A percentile compares a stretch with the other conserved stretches of the same genome.
phyloP scores from a whole-genome alignment of 805 yeast genomes.

The Isabelozyma gotoi region DNA sequence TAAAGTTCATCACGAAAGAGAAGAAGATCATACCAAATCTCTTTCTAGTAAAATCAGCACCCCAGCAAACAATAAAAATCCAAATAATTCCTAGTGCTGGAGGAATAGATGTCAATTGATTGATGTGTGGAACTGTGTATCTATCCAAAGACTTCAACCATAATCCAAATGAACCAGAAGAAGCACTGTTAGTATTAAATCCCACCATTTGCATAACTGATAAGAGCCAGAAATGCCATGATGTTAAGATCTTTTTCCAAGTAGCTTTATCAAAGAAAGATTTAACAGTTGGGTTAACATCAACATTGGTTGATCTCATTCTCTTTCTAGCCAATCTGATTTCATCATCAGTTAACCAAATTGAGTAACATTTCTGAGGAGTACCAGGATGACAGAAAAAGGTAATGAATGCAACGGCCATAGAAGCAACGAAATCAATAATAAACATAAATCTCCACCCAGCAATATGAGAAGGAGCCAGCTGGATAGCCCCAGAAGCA shows the following conservation, averaged over 20 bases:
- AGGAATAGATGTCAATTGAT: conserved; percentile 53
- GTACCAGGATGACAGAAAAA: conserved; percentile 23
- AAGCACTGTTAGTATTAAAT: conserved; percentile 29
- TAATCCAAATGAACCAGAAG: conserved; percentile 30
- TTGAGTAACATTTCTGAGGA: conserved; percentile 42
- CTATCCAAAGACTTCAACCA: conserved; percentile 30
- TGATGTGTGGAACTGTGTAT: conserved; percentile 44
- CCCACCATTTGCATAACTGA: conserved; percentile 12
- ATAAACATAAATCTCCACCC: conserved; percentile 27
- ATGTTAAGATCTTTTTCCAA: conserved; percentile 24
- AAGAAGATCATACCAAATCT: conserved; percentile 18
- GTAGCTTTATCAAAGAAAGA: conserved; percentile 21
- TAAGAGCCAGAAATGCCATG: conserved; percentile 28
- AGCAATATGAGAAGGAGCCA: conserved; percentile 5
- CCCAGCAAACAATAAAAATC: conserved; percentile 44
- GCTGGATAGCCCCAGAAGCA: conserved; percentile 12
- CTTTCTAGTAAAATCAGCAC: conserved; percentile 48
- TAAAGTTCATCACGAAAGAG: conserved; percentile 16
- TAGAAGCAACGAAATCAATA: conserved; percentile 21
- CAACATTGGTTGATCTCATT: conserved; percentile 19
- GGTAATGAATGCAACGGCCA: conserved; percentile 17
- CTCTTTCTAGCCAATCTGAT: conserved; percentile 48
- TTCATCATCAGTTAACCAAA: conserved; percentile 56
- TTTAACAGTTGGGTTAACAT: conserved; percentile 14
- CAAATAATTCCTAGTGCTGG: conserved; percentile 59